Conservation (phyloP, 306 rosid species). For the Urtica urens region DNA sequence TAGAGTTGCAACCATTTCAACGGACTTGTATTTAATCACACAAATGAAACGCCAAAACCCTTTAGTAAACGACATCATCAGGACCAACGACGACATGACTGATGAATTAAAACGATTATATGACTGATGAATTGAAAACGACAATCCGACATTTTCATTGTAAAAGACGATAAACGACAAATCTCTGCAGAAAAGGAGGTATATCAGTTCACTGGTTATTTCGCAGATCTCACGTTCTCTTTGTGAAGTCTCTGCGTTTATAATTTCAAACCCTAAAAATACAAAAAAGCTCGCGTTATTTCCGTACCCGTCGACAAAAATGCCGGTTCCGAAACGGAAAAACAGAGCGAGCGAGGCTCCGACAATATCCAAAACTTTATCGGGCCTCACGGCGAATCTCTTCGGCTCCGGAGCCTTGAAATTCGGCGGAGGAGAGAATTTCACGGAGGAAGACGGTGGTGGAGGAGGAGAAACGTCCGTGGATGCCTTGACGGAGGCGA, state of each 20-base stretch:
- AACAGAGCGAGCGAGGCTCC: constrained; percentile 56
- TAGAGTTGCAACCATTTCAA: not conserved
- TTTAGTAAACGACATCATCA: not conserved
- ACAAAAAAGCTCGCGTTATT: not conserved
- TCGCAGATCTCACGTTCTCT: no score
- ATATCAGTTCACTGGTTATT: no score
- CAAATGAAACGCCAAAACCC: not conserved
- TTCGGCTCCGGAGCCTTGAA: constrained; percentile 90
- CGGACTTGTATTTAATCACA: not conserved
- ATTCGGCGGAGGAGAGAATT: constrained; percentile 55
- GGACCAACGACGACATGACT: not conserved
- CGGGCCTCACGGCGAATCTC: constrained; percentile 63
- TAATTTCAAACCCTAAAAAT: not conserved
- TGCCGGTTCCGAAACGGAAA: constrained; percentile 73
- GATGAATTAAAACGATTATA: no score
- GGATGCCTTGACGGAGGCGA: constrained; percentile 38
- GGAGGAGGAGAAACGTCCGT: constrained; percentile 22
- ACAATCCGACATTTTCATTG: no score
- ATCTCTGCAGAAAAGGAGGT: no score
- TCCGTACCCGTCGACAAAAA: constrained; percentile 67
- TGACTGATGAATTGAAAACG: no score
- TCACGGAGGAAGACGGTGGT: constrained; percentile 17
- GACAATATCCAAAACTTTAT: constrained; percentile 34
- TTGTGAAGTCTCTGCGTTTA: no score
- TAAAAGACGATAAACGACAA: no score